Conservation (phyloP, 306 rosid genomes). For the Echinosophora koreensis region DNA sequence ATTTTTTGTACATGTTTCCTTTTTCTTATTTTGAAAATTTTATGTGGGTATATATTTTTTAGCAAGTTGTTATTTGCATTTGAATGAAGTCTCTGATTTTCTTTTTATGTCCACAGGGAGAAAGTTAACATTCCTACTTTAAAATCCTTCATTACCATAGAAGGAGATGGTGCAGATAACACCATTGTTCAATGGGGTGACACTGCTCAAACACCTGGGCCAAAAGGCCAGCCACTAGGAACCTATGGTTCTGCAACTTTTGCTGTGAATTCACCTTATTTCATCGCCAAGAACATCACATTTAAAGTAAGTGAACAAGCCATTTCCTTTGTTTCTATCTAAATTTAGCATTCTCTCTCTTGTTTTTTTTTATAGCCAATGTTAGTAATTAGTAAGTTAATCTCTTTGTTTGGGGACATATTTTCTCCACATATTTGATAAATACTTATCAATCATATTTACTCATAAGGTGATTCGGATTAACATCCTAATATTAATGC, state of each 20-base stretch:
- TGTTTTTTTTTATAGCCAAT: too few species aligned
- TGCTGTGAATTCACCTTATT: conserved; percentile 89
- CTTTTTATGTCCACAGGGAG: conserved; percentile 69
- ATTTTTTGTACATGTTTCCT: background rate
- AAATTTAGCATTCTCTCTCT: background rate
- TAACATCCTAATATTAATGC: too few species aligned
- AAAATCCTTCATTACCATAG: conserved; percentile 84
- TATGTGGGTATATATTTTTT: background rate
- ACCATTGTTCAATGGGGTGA: conserved; percentile 98
- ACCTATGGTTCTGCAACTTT: conserved; percentile 90
- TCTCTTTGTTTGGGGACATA: too few species aligned
- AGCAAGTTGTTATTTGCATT: conserved; percentile 7
- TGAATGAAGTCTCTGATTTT: conserved; percentile 18
- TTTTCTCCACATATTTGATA: too few species aligned
- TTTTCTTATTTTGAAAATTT: conserved; percentile 26
- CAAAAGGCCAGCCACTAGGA: conserved; percentile 79
- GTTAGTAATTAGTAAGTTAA: too few species aligned
- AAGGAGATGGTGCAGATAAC: conserved; percentile 92
- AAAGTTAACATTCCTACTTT: conserved; percentile 82
- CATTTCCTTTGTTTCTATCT: background rate
- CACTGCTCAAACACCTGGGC: conserved; percentile 88
- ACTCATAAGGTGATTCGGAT: too few species aligned
- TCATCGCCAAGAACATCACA: conserved; percentile 94
- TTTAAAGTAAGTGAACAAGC: conserved; percentile 63
- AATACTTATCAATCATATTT: too few species aligned